Evolutionary conservation across 2,329 filamentous ascomycete genomes (phyloP), one percentile per base, ranked within the genome.

Genomic region (Penicillium freii): DNA sequence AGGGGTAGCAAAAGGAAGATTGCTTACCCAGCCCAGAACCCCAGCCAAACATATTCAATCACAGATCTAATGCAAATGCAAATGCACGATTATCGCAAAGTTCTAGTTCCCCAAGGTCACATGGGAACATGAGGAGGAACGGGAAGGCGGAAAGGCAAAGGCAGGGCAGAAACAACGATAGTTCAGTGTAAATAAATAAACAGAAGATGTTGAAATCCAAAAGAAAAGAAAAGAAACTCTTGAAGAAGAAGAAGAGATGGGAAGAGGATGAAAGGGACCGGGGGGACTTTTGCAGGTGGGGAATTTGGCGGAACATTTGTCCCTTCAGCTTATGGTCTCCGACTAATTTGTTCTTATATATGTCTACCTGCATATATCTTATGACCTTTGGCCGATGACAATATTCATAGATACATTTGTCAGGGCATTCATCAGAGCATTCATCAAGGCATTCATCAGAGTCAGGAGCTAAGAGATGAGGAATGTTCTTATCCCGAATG

Each of bases 21-120:
- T 45, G 55, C 70, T 69, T 66, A 74, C 72, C 66, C 60, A 74
- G 55, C 43, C 64, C 63, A 64, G 65, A 62, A 59, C 64, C 62
- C 70, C 71, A 72, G 57, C 71, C 71, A 57, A 73, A 73, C 72
- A 74, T 74, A 52, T 51, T 11, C 7, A 15, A 10, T 40, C 25
- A 44, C 17, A 27, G 31, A 25, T 51, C 13, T 39, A 55, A 44
- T 55, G 45, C 39, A 51, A 48, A 54, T 54, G 51, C 43, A 54
- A 39, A 54, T 54, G 54, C 49, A 53, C 27, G 49, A 47, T 54
- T 48, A 49, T 53, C 42, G 54, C n/a, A 36, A 47, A 42, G 34
- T 53, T 27, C n/a, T 15, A 21, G 50, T 45, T n/a, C 25, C 38
- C 5, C 19, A 29, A 33, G 29, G 39, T 51, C 38, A 51, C 50